Conservation (phyloP, 495 filamentous ascomycete species). For the Neurospora terricola region DNA sequence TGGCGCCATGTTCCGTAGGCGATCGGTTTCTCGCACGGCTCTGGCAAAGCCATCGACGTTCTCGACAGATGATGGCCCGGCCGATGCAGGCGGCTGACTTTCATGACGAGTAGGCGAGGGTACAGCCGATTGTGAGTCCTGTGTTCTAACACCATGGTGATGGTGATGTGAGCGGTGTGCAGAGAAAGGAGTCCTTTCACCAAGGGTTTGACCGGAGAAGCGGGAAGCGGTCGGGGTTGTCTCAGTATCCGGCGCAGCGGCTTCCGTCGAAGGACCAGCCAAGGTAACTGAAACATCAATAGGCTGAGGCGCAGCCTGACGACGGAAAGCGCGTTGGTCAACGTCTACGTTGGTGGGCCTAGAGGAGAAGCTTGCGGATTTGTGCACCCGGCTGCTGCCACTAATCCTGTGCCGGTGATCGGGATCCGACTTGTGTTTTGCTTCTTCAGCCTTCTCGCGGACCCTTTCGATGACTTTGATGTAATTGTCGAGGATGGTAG, state of each 20-base stretch:
- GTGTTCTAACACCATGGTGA: constrained; percentile 49
- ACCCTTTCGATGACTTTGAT: constrained; percentile 89
- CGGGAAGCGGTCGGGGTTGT: constrained; percentile 54
- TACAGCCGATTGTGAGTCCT: constrained; percentile 49
- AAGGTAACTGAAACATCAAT: constrained; percentile 37
- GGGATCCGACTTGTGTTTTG: constrained; percentile 39
- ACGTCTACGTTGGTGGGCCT: constrained; percentile 35
- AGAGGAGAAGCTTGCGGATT: constrained; percentile 39
- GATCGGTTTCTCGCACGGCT: constrained; percentile 76
- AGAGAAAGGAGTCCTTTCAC: constrained; percentile 59
- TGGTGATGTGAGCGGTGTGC: constrained; percentile 46
- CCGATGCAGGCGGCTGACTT: constrained; percentile 58
- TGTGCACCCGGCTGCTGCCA: constrained; percentile 32
- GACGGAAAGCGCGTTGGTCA: constrained; percentile 35
- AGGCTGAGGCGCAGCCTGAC: constrained; percentile 36
- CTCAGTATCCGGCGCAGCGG: constrained; percentile 33
- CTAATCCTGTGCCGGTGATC: constrained; percentile 35
- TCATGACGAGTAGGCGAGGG: constrained; percentile 41
- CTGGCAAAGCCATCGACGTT: constrained; percentile 63
- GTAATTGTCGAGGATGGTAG: constrained; percentile 98
- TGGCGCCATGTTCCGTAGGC: constrained; percentile 76
- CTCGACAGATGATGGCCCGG: constrained; percentile 60
- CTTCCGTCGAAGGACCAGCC: constrained; percentile 35
- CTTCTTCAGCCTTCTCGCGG: constrained; percentile 70
- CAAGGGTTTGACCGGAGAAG: constrained; percentile 58